phyloP scores from a whole-genome alignment of 2,329 filamentous ascomycete species.

The Trichoderma sp. region DNA sequence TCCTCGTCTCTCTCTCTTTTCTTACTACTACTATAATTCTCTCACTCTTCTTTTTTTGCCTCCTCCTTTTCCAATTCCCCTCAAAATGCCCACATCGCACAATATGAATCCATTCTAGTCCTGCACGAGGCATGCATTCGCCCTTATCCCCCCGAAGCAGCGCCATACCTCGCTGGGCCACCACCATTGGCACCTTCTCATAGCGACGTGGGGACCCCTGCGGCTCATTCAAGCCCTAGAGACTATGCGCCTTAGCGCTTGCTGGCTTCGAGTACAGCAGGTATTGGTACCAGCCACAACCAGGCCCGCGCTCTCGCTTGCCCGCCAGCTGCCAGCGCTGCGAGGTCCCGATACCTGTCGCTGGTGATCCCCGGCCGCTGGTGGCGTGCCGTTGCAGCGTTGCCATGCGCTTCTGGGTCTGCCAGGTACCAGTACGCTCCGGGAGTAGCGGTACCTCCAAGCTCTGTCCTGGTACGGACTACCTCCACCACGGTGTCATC shows the following conservation, averaged over 20 bases:
- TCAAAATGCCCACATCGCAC: neutral
- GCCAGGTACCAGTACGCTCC: neutral
- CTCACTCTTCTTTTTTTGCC: neutral
- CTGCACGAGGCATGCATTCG: neutral
- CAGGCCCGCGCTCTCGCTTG: neutral
- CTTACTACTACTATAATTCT: neutral
- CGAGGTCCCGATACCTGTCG: constrained; percentile 3
- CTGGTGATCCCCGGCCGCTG: neutral
- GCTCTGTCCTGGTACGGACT: neutral
- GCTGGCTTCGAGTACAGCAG: neutral
- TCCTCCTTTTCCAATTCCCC: neutral
- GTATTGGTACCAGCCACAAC: neutral
- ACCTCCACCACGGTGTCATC: neutral
- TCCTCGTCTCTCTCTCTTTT: neutral
- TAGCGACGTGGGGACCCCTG: constrained; percentile 15
- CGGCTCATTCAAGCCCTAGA: constrained; percentile 9
- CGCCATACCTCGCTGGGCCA: neutral
- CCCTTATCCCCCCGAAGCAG: neutral
- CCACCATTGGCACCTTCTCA: neutral
- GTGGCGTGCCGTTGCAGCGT: constrained; percentile 17
- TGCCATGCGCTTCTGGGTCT: constrained; percentile 13
- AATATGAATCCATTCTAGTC: neutral
- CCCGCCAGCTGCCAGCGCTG: neutral
- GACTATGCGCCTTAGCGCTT: constrained; percentile 8
- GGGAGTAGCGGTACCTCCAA: neutral